A percentile compares a stretch with the other conserved stretches of the same genome.
phyloP scores from a whole-genome alignment of 1,284 basidiomycete species.

The Trametes hirsuta region DNA sequence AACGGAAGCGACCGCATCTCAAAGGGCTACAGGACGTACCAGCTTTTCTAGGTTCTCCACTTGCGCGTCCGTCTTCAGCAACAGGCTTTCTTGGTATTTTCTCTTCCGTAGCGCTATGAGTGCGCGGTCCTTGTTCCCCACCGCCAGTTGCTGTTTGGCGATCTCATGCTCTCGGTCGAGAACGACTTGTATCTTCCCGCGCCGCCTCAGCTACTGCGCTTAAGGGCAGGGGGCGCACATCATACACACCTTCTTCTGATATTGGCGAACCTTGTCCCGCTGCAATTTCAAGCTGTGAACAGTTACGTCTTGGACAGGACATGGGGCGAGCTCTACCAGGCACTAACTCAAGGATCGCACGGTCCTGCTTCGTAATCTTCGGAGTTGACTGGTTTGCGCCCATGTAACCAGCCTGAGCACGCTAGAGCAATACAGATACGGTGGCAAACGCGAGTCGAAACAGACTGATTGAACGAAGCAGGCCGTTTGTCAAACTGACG shows the following conservation, averaged over 20 bases:
- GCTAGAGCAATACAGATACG: neutral
- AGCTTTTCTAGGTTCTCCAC: conserved; percentile 90
- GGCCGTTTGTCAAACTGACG: too few relatives aligned
- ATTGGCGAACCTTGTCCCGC: conserved; percentile 93
- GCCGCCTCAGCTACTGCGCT: neutral
- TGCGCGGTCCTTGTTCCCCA: conserved; percentile 87
- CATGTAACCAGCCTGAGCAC: conserved; percentile 43
- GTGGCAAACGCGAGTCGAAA: neutral
- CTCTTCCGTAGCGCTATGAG: conserved; percentile 84
- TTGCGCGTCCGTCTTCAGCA: conserved; percentile 89
- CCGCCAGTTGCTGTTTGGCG: conserved; percentile 80
- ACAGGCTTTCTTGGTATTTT: conserved; percentile 92
- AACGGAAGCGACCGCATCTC: neutral
- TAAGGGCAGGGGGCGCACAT: neutral
- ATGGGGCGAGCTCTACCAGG: conserved; percentile 13
- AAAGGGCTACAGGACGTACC: conserved; percentile 49
- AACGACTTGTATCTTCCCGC: conserved; percentile 78
- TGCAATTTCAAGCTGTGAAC: conserved; percentile 85
- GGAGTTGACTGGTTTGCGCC: conserved; percentile 78
- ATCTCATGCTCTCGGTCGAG: conserved; percentile 90
- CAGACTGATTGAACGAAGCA: too few relatives aligned
- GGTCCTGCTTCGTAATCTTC: conserved; percentile 92
- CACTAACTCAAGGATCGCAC: conserved; percentile 87
- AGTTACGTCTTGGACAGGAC: conserved; percentile 19
- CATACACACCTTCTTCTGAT: conserved; percentile 83